These are phyloP conservation scores for Neurospora sp. DNA, from an alignment of 495 filamentous ascomycete species.

Conservation along the genomic window DNA sequence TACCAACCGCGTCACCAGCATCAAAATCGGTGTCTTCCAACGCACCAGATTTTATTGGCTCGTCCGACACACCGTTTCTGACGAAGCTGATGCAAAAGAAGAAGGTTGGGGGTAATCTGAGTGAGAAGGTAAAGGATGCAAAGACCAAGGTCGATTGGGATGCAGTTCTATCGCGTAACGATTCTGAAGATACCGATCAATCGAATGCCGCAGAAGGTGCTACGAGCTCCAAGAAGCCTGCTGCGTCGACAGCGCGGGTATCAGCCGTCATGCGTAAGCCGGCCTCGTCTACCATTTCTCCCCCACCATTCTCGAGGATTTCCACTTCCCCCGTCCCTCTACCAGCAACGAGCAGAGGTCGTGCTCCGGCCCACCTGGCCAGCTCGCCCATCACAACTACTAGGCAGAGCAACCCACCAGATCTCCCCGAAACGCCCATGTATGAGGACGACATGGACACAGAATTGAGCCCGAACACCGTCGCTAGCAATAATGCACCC, in stretches of 20 bases:
- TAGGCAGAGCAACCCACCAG: constrained; percentile 6
- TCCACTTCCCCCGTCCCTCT: constrained; percentile 29
- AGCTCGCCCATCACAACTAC: not conserved
- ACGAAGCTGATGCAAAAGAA: constrained; percentile 57
- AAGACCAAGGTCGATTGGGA: constrained; percentile 47
- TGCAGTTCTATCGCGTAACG: constrained; percentile 37
- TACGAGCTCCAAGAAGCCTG: constrained; percentile 12
- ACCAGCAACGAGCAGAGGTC: constrained; percentile 46
- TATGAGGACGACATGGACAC: constrained; percentile 43
- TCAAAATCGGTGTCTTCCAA: not conserved
- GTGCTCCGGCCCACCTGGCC: constrained; percentile 12
- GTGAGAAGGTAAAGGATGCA: constrained; percentile 47
- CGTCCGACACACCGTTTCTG: constrained; percentile 64
- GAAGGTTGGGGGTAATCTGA: constrained; percentile 54
- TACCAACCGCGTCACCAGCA: constrained; percentile 19
- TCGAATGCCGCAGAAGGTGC: constrained; percentile 8
- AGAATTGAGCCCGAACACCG: constrained; percentile 69
- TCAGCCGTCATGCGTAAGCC: constrained; percentile 44
- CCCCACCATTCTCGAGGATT: constrained; percentile 21
- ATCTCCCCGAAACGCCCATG: constrained; percentile 30
- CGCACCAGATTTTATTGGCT: constrained; percentile 40
- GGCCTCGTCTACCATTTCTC: constrained; percentile 46
- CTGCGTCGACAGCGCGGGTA: constrained; percentile 18
- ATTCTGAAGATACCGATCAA: constrained; percentile 36
- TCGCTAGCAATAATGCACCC: constrained; percentile 69